These are phyloP conservation scores for Cryptococcus sp. DNA, from an alignment of 1,284 basidiomycete species.

Conservation along the genomic window DNA sequence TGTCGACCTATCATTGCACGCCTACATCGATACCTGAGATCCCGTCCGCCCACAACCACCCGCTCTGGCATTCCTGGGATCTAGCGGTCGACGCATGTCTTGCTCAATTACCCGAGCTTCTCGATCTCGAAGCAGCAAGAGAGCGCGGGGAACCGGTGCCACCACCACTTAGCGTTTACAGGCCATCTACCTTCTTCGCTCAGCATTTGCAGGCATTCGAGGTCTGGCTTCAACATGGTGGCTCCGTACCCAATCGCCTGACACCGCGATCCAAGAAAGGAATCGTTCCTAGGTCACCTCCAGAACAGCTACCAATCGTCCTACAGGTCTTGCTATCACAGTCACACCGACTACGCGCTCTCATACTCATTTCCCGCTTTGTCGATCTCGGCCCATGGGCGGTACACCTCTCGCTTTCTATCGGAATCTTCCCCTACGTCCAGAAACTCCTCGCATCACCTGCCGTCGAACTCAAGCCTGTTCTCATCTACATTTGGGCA, in stretches of 20 bases:
- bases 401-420: constrained; percentile 93
- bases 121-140: constrained; percentile 61
- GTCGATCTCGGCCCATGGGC: constrained; percentile 99
- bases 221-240: constrained; percentile 93
- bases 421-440: constrained; percentile 98
- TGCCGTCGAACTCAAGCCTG: constrained; percentile 89
- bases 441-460: constrained; percentile 94
- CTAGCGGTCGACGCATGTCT: constrained; percentile 95
- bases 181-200: constrained; percentile 91
- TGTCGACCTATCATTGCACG: constrained; percentile 98
- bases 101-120: constrained; percentile 84
- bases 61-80: constrained; percentile 97
- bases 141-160: constrained; percentile 46
- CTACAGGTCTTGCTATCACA: constrained; percentile 96
- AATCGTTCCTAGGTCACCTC: constrained; percentile 49
- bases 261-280: constrained; percentile 47
- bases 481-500: constrained; percentile 99
- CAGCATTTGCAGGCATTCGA: constrained; percentile 97
- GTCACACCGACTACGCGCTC: constrained; percentile 89
- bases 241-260: constrained; percentile 54
- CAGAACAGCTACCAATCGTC: constrained; percentile 95
- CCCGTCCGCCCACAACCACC: constrained; percentile 92
- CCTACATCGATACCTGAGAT: constrained; percentile 90
- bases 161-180: constrained; percentile 60
- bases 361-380: constrained; percentile 96